Base-by-base conservation (phyloP, 2,329 filamentous ascomycete genomes). In the Cercospora zeae-maydis region DNA sequence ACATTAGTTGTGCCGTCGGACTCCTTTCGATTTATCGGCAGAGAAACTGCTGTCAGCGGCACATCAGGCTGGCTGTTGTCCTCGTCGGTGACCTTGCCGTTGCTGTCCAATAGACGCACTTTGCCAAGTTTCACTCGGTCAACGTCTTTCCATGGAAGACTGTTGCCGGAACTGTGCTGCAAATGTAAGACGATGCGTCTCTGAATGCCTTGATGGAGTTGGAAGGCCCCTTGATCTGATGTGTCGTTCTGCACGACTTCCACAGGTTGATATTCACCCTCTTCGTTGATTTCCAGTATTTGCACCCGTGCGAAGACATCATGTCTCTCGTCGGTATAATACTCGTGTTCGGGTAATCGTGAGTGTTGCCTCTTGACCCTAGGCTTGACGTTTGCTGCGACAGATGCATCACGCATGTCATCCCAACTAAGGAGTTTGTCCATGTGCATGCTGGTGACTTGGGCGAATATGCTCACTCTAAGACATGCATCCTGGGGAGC, bases 381-480 rank as follows among this genome's bases (percentile, higher is more conserved):
- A 11, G 59, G 63, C 66, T 85, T 83, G 55, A 87, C 81, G 16
- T 85, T 84, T 2, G 79, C 78, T 21, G 78, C 77, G 53, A 82
- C 81, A 2, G 82, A 82, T 24, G 84, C 82, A 76, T 99, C 93
- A 63, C 93, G 88, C 88, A 99, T 97, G 72, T 98, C 95, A 74
- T 99, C 95, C 95, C 95, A 99, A 78, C 95, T 99, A 11, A 97
- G 85, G 56, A 99, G 83, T 79, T 96, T 98, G 76, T 99, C 95
- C 21, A 99, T 84, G 78, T 99, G 95, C 88, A 97, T 97, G 0
- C 88, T 81, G 1, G 92, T 95, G 36, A 96, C 91, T 73, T 89
- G 89, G 16, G 95, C 93, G 75, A 96, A 98, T 64, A 99, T 90
- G 54, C 92, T 92, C 8, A 96, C 90, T 59, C 95, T 86, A 59